Conservation (phyloP, 2,329 filamentous ascomycete species). For the Coniochaeta ligniaria region DNA sequence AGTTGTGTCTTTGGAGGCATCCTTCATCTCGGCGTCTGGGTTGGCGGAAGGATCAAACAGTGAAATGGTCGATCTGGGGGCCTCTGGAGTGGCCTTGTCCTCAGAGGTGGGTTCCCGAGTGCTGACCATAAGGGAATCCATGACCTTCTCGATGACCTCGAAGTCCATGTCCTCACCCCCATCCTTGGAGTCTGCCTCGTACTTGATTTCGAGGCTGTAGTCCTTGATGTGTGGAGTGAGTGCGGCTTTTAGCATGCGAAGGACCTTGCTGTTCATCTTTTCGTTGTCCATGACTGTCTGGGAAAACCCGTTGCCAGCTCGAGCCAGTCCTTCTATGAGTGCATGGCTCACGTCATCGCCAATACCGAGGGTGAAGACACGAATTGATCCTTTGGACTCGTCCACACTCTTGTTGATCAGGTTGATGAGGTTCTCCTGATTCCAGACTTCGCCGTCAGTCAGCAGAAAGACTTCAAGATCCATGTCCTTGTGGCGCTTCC, state of each 20-base stretch:
- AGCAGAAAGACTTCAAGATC: slow-evolving; percentile 47
- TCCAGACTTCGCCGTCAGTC: slow-evolving; percentile 50
- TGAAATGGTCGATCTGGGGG: slow-evolving; percentile 35
- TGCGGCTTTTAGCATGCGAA: slow-evolving; percentile 68
- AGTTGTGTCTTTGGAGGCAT: slow-evolving; percentile 12
- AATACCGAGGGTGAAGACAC: slow-evolving; percentile 50
- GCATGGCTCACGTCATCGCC: slow-evolving; percentile 41
- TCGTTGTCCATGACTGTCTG: slow-evolving; percentile 57
- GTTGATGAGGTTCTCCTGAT: slow-evolving; percentile 32
- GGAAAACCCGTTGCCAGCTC: slow-evolving; percentile 48
- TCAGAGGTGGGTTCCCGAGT: slow-evolving; percentile 13
- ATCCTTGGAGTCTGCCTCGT: slow-evolving; percentile 21
- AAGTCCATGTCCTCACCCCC: slow-evolving; percentile 42
- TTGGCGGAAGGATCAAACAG: slow-evolving; percentile 48
- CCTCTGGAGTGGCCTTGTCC: slow-evolving; percentile 8
- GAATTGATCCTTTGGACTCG: slow-evolving; percentile 32
- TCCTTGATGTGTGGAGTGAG: slow-evolving; percentile 59
- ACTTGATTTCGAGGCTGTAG: slow-evolving; percentile 58
- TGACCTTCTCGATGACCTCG: slow-evolving; percentile 53
- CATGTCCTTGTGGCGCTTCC: slow-evolving; percentile 33
- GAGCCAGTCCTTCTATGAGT: slow-evolving; percentile 46
- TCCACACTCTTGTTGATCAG: slow-evolving; percentile 35
- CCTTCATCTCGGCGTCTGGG: slow-evolving; percentile 29
- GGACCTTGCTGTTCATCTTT: slow-evolving; percentile 60
- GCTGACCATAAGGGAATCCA: slow-evolving; percentile 37